A percentile compares a stretch with the other conserved stretches of the same genome.
Conservation (phyloP, 805 yeast genomes). For the Pichia cabralensis region DNA sequence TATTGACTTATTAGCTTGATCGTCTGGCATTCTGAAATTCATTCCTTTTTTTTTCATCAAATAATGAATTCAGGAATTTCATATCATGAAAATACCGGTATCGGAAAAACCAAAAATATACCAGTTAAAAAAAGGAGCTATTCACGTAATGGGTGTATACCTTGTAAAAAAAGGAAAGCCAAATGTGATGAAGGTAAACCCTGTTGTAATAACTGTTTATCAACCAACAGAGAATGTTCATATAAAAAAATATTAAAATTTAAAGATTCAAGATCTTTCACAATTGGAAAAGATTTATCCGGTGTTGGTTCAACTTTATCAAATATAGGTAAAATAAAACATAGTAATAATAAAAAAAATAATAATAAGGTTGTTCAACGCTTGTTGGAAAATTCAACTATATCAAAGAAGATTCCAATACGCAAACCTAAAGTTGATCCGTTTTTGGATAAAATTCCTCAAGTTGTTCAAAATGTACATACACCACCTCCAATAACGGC, state of each 20-base stretch:
- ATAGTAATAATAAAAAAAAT: background rate
- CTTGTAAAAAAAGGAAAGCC: slow-evolving; percentile 34
- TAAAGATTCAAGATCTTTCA: slow-evolving; percentile 23
- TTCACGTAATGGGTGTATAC: slow-evolving; percentile 35
- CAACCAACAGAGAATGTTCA: slow-evolving; percentile 28
- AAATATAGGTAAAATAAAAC: background rate
- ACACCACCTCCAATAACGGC: background rate
- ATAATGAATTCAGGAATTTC: too few relatives aligned
- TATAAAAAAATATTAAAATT: slow-evolving; percentile 28
- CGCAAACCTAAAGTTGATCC: slow-evolving; percentile 7
- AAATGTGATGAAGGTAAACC: slow-evolving; percentile 34
- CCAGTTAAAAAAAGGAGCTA: too few relatives aligned
- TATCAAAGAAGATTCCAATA: background rate
- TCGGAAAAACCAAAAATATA: too few relatives aligned
- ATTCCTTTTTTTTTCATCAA: too few relatives aligned
- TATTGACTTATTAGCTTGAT: too few relatives aligned
- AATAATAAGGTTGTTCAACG: background rate
- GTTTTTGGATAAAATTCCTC: slow-evolving; percentile 12
- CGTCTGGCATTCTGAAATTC: too few relatives aligned
- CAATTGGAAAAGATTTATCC: too few relatives aligned
- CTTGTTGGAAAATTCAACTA: too few relatives aligned
- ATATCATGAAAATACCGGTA: too few relatives aligned
- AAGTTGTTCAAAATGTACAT: slow-evolving; percentile 16
- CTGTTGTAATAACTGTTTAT: slow-evolving; percentile 31
- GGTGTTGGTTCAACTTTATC: slow-evolving; percentile 9